phyloP scores from a whole-genome alignment of 2,329 filamentous ascomycete genomes.

The Juglanconis sp. region DNA sequence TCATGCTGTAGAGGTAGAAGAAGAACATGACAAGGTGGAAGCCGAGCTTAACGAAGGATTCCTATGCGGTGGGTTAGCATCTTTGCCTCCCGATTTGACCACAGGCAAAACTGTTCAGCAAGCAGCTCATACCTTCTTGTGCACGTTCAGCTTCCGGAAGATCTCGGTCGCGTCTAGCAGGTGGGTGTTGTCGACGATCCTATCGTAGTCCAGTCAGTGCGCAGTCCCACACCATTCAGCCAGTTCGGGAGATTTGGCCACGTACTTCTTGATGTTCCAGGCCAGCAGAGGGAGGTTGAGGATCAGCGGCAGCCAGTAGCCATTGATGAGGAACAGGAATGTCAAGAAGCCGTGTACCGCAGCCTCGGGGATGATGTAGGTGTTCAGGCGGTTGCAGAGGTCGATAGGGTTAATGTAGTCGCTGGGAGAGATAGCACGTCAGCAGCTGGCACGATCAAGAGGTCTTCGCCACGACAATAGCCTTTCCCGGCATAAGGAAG shows the following conservation, averaged over 20 bases:
- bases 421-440: constrained; percentile 43
- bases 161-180: constrained; percentile 97
- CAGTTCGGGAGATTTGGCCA: constrained; percentile 22
- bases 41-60: constrained; percentile 98
- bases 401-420: constrained; percentile 99
- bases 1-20: constrained; percentile 99
- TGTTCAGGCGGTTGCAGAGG: constrained; percentile 99
- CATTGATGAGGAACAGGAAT: constrained; percentile 94
- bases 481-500: background rate
- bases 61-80: constrained; percentile 48
- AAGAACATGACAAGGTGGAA: constrained; percentile 99
- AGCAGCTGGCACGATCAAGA: constrained; percentile 6
- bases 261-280: constrained; percentile 98
- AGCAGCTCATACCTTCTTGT: constrained; percentile 75
- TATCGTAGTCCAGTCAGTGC: constrained; percentile 32
- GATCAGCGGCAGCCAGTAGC: constrained; percentile 92
- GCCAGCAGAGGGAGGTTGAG: constrained; percentile 88
- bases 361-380: constrained; percentile 98
- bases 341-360: constrained; percentile 96
- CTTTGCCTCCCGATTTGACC: background rate
- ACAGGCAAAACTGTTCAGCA: too few relatives aligned
- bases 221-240: background rate
- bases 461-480: background rate
- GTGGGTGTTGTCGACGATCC: constrained; percentile 96
- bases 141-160: constrained; percentile 97